Conservation (phyloP, 1,284 basidiomycete genomes). For the Inonotus obliquus region DNA sequence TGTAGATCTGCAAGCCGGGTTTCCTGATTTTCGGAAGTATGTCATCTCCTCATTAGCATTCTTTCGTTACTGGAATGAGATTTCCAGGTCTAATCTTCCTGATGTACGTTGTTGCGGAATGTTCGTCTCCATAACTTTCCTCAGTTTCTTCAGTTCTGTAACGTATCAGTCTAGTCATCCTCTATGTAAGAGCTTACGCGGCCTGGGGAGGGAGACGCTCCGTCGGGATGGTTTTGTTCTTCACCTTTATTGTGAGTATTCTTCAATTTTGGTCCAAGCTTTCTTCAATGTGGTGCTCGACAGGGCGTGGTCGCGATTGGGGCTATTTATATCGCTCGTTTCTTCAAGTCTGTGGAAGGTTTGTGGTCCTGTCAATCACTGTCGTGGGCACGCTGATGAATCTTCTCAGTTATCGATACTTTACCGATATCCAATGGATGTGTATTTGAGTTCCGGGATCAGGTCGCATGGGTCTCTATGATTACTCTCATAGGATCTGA, state of each 20-base stretch:
- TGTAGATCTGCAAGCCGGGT: too few relatives aligned
- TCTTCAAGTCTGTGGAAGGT: not conserved
- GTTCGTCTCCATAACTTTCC: not conserved
- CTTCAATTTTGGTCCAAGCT: not conserved
- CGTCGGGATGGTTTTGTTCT: not conserved
- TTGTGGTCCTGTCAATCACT: too few relatives aligned
- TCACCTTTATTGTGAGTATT: not conserved
- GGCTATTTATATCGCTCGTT: not conserved
- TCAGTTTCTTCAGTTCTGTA: not conserved
- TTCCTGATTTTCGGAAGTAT: not conserved
- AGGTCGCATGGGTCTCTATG: not conserved
- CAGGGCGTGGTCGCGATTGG: not conserved
- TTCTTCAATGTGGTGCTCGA: not conserved
- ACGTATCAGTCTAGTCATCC: not conserved
- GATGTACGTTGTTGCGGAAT: not conserved
- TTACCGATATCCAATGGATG: too few relatives aligned
- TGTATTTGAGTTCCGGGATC: too few relatives aligned
- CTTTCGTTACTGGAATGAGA: not conserved
- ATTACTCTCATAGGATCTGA: not conserved
- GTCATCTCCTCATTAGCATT: not conserved
- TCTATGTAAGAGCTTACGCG: slow-evolving; percentile 5
- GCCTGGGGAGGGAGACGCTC: slow-evolving; percentile 3
- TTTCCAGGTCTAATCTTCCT: not conserved
- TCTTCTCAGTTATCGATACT: too few relatives aligned
- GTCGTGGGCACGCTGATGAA: too few relatives aligned